Base-by-base conservation (phyloP, 2,329 filamentous ascomycete genomes). In the Botrytis elliptica region DNA sequence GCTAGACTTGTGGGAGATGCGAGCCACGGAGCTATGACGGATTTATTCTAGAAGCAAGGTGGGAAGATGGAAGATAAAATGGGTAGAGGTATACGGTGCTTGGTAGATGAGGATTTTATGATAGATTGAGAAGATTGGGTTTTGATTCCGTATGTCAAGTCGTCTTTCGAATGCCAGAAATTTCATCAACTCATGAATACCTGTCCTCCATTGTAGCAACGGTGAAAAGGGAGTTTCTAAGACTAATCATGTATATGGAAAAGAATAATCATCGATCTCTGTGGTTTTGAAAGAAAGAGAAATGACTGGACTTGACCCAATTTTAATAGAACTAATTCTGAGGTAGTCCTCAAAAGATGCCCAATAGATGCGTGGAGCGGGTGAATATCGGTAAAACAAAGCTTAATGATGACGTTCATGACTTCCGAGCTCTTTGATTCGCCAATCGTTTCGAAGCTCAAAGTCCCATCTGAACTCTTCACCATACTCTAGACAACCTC, bases 1-100 rank as follows among this genome's bases (percentile, higher is more conserved):
- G 93, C 93, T 10, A 85, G 88, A 62, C 83, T 98, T 79, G 95
- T 98, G 0, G 92, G 94, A 1, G 95, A 98, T 88, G 95, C 95
- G 18, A 95, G 92, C 81, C 92, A 95, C 79, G 95, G 95, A 8
- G 94, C 94, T 14, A 92, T 97, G 83, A 97, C 95, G 57, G 95
- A 97, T 85, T 81, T 91, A 73, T 93, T 90, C 75, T 89, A 52
- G 78, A 40, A 10, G 18, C 3, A 16, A 57, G 44, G 20, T 33
- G n/a, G 16, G 10, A 10, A 25, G 22, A 36, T 4, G 64, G 44
- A 38, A 4, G 44, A 38, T n/a, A n/a, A 38, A 38, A 18, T 67
- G 64, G 2, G 8, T 66, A 66, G 64, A 67, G 46, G 59, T n/a
- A 62, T 14, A 22, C 1, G 33, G 22, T 16, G 40, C 10, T 16